Percentiles rank a stretch among this genome's conserved stretches.
phyloP scores from a whole-genome alignment of 768 basidiomycete genomes.

The Kondoa malvinella region DNA sequence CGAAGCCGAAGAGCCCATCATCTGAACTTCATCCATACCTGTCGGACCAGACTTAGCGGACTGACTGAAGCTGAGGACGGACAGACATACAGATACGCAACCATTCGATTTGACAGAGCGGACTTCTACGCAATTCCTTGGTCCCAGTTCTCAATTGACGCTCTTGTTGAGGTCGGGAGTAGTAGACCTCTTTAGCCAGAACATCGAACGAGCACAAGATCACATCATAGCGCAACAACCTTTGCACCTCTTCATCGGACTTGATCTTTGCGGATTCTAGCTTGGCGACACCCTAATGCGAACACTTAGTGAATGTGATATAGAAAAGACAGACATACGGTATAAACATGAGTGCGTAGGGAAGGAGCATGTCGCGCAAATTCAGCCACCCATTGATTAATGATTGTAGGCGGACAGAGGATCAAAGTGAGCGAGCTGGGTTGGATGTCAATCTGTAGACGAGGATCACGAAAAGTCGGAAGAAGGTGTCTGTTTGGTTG shows the following conservation, averaged over 20 bases:
- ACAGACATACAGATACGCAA: constrained; percentile 26
- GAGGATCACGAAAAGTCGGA: constrained; percentile 14
- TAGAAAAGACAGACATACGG: constrained; percentile 16
- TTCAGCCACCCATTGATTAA: constrained; percentile 34
- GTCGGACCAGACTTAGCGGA: neutral
- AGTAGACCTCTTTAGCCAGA: constrained; percentile 20
- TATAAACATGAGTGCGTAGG: constrained; percentile 32
- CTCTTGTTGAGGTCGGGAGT: constrained; percentile 21
- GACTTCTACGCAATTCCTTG: neutral
- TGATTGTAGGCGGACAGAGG: constrained; percentile 32
- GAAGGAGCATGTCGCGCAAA: constrained; percentile 31
- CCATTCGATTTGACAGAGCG: constrained; percentile 25
- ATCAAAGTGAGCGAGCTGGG: constrained; percentile 32
- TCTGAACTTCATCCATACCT: constrained; percentile 34
- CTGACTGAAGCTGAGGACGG: neutral
- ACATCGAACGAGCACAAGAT: constrained; percentile 26
- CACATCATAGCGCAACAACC: constrained; percentile 18
- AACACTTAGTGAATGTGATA: constrained; percentile 10
- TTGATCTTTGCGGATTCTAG: neutral
- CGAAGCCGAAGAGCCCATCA: constrained; percentile 19
- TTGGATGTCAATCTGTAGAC: constrained; percentile 18
- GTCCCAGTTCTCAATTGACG: neutral
- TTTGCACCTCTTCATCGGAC: neutral
- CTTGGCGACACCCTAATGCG: neutral
- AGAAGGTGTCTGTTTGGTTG: constrained; percentile 16